phyloP scores from a whole-genome alignment of 2,329 filamentous ascomycete genomes.

The Ramularia collo-cygni region DNA sequence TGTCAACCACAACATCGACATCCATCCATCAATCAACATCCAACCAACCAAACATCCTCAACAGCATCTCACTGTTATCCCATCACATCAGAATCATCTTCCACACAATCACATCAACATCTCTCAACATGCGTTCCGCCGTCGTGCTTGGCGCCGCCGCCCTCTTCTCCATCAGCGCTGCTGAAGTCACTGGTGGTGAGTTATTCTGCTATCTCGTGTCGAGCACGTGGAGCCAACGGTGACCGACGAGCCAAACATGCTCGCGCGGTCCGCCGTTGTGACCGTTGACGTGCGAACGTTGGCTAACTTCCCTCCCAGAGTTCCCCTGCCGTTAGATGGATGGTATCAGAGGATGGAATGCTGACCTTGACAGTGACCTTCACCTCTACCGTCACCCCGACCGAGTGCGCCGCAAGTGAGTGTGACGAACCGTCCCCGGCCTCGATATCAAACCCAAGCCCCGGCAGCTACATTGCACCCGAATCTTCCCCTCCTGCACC shows the following conservation, averaged over 20 bases:
- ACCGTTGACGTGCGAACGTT: neutral
- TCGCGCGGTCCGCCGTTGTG: no score
- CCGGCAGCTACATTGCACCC: slow-evolving; percentile 15
- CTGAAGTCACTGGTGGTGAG: slow-evolving; percentile 23
- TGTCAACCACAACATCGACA: slow-evolving; percentile 6
- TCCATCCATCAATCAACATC: slow-evolving; percentile 1
- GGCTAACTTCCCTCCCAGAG: slow-evolving; percentile 6
- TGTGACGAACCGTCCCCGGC: slow-evolving; percentile 10
- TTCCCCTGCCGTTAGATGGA: neutral
- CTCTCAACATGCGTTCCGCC: slow-evolving; percentile 22
- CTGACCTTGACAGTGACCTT: slow-evolving; percentile 15
- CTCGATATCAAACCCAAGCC: slow-evolving; percentile 8
- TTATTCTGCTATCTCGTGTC: no score
- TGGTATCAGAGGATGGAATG: neutral
- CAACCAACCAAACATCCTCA: slow-evolving; percentile 1
- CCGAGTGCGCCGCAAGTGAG: slow-evolving; percentile 20
- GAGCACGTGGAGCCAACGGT: neutral
- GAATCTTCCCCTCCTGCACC: slow-evolving; percentile 11
- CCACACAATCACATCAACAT: slow-evolving; percentile 1
- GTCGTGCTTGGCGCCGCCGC: slow-evolving; percentile 20
- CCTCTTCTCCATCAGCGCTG: slow-evolving; percentile 19
- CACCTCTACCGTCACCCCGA: slow-evolving; percentile 6
- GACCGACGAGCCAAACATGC: neutral
- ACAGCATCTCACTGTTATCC: slow-evolving; percentile 1
- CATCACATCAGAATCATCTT: slow-evolving; percentile 1